Base-by-base conservation (phyloP, 768 basidiomycete genomes). In the Kwoniella sp. region DNA sequence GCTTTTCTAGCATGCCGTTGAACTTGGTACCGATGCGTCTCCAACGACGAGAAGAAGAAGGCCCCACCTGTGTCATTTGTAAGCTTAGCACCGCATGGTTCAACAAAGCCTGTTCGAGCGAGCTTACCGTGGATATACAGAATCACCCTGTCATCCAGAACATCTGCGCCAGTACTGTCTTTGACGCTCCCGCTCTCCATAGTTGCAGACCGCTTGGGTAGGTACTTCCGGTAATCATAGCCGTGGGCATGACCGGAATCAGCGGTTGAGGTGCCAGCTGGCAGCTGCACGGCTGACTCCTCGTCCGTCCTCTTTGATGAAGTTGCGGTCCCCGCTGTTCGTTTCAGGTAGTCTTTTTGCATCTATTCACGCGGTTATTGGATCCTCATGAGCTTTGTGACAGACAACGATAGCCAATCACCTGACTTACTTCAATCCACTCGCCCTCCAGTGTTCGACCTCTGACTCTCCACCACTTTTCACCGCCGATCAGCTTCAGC, bases 21-120 rank as follows among this genome's bases (percentile, higher is more conserved):
- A 30, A 82, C 76, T 50, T 80, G 80, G 58, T 82, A 82, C 7
- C 81, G 72, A 55, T 82, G 81, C 0, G 81, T 82, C 53, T 82
- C 79, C 53, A 82, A 69, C n/a, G 76, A 75, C 4, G 75, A 76
- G 73, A 80, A 82, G 75, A 81, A 81, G 73, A 78, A 80, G 0
- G 81, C 81, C 9, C 81, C 81, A 22, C 79, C 79, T 77, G 26
- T 28, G 28, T n/a, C 25, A 23, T 52, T 2, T 48, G 13, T 37
- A 29, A 60, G 28, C n/a, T 34, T 4, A 29, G 45, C 34, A 29
- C 11, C 34, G 34, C 5, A 13, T 37, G 34, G 34, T 37, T 7
- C 15, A 45, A 17, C 3, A 3, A 47, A 28, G 11, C 22, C 12
- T n/a, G n/a, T 47, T 9, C 7, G 2, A 52, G 15, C 53, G 25